These are phyloP conservation scores for Hyphopichia khmerensis DNA, from an alignment of 1,139 yeast genomes.

Conservation along the genomic window DNA sequence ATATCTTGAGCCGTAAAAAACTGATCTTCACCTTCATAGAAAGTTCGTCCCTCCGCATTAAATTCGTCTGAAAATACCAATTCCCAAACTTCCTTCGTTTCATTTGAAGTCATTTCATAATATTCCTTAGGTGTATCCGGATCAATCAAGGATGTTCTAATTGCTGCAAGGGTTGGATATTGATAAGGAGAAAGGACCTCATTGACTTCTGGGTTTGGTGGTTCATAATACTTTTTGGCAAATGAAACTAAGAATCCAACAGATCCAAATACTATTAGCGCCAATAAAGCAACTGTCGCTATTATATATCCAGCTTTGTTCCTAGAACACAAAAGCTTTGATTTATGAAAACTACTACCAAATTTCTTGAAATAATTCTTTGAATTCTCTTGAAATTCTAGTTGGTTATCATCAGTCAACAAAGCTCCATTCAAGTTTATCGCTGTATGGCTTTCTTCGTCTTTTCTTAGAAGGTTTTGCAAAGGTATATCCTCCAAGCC, in stretches of 20 bases:
- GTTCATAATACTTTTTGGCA: constrained; percentile 6
- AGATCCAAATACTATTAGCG: constrained; percentile 14
- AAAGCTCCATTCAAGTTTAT: background rate
- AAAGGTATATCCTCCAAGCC: background rate
- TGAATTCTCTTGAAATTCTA: constrained; percentile 10
- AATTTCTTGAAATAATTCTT: background rate
- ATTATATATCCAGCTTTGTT: constrained; percentile 10
- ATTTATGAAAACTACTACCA: constrained; percentile 12
- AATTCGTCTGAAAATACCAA: constrained; percentile 32
- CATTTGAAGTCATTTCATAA: constrained; percentile 9
- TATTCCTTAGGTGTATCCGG: constrained; percentile 25
- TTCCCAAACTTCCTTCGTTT: constrained; percentile 20
- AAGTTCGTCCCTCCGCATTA: constrained; percentile 29
- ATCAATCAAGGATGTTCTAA: constrained; percentile 24
- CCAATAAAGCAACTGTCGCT: constrained; percentile 11
- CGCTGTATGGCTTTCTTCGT: background rate
- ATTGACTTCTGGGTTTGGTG: constrained; percentile 12
- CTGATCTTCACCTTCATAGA: constrained; percentile 30
- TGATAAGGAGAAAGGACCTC: constrained; percentile 15
- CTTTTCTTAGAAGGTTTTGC: constrained; percentile 9
- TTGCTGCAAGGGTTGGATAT: constrained; percentile 23
- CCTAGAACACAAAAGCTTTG: constrained; percentile 9
- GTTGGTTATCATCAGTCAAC: constrained; percentile 8
- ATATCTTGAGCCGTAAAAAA: constrained; percentile 29
- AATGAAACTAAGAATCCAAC: constrained; percentile 12